Evolutionary conservation across 345 rosid species (phyloP).

Genomic region (Boechera divaricarpa): DNA sequence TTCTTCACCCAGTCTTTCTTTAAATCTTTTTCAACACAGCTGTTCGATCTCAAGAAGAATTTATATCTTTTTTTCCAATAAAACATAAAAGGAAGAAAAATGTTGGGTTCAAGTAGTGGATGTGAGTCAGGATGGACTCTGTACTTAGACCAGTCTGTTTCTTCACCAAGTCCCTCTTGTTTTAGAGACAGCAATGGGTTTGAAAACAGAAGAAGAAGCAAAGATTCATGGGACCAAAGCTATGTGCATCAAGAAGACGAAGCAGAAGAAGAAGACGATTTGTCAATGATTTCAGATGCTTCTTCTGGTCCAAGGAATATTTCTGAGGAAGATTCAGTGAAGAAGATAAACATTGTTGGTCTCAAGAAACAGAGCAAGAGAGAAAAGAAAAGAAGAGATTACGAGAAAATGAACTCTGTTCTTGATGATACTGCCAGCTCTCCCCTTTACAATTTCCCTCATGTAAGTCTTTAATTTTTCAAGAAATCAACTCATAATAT

Average conservation of each 20-base stretch:
- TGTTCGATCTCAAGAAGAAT: constrained; percentile 5
- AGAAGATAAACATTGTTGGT: constrained; percentile 26
- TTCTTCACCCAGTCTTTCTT: background rate
- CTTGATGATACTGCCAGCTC: constrained; percentile 98
- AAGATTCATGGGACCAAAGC: constrained; percentile 31
- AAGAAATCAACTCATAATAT: background rate
- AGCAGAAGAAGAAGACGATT: constrained; percentile 68
- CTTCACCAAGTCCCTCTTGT: constrained; percentile 46
- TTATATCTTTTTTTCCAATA: background rate
- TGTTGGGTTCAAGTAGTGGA: constrained; percentile 64
- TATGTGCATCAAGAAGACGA: constrained; percentile 33
- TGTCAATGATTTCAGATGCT: constrained; percentile 97
- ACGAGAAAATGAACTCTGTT: constrained; percentile 51
- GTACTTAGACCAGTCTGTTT: constrained; percentile 77
- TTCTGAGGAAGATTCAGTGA: constrained; percentile 50
- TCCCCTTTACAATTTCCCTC: constrained; percentile 27
- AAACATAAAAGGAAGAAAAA: constrained; percentile 44
- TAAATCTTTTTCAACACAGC: background rate
- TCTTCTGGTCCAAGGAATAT: constrained; percentile 95
- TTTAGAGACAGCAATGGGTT: constrained; percentile 26
- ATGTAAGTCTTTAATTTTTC: constrained; percentile 47
- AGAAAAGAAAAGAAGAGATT: constrained; percentile 49
- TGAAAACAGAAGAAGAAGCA: constrained; percentile 35
- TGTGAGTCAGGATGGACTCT: constrained; percentile 99
- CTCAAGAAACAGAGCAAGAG: constrained; percentile 49